Evolutionary conservation across 352 stramenopile genomes (phyloP).

Genomic region (Elongisporangium undulatum): DNA sequence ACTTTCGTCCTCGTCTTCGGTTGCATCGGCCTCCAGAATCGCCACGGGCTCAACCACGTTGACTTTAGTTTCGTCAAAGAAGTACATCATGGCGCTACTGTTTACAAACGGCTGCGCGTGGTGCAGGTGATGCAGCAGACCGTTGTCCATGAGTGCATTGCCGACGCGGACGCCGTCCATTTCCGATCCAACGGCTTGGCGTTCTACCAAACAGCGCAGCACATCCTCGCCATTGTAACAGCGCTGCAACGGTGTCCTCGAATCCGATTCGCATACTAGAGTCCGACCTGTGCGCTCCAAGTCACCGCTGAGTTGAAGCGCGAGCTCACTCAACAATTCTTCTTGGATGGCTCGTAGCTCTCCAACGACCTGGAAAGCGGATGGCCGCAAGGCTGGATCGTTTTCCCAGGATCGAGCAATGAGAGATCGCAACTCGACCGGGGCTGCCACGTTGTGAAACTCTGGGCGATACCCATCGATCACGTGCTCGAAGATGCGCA

Average conservation of each 20-base stretch:
- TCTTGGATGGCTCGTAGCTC: constrained; percentile 26
- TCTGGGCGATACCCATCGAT: constrained; percentile 28
- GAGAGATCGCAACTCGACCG: constrained; percentile 13
- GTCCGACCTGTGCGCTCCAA: constrained; percentile 19
- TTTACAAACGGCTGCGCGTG: constrained; percentile 34
- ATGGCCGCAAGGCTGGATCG: constrained; percentile 23
- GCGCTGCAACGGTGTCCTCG: constrained; percentile 8
- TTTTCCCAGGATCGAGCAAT: constrained; percentile 27
- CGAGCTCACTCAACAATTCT: constrained; percentile 35
- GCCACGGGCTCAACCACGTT: constrained; percentile 29
- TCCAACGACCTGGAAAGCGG: constrained; percentile 20
- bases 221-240: constrained; percentile 22
- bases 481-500: constrained; percentile 34
- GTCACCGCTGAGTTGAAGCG: constrained; percentile 37
- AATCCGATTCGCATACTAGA: constrained; percentile 14
- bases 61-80: constrained; percentile 45
- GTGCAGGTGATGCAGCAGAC: constrained; percentile 44
- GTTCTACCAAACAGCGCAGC: constrained; percentile 30
- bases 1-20: neutral
- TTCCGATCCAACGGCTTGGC: constrained; percentile 14
- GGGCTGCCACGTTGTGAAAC: constrained; percentile 14
- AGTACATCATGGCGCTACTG: constrained; percentile 27
- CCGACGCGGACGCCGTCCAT: constrained; percentile 40
- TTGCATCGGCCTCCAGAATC: constrained; percentile 18
- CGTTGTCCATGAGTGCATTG: constrained; percentile 59